Conservation (phyloP, 176 grass and related monocot species). For the Lolium rigidum region DNA sequence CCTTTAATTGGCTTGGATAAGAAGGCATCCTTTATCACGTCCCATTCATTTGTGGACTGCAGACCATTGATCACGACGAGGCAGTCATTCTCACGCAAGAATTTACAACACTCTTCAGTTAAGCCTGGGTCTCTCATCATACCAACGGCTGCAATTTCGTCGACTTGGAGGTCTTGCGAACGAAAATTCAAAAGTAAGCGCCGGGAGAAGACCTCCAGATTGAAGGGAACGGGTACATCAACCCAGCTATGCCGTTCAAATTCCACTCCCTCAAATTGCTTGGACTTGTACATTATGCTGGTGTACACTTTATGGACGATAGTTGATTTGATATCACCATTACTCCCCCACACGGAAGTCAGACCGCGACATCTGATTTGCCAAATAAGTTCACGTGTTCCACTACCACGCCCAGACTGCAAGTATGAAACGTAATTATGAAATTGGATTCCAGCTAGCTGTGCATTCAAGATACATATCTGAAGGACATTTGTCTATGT, state of each 20-base stretch:
- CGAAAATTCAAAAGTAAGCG: neutral
- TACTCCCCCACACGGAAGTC: neutral
- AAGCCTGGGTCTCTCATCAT: neutral
- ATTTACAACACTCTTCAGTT: neutral
- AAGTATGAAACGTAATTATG: no score
- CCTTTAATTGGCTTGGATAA: no score
- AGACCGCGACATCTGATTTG: neutral
- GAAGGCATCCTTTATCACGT: no score
- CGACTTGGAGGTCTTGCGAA: neutral
- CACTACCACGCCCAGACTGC: neutral
- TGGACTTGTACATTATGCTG: neutral
- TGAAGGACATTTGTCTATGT: no score
- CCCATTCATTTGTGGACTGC: no score
- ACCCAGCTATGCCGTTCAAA: neutral
- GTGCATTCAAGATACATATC: no score
- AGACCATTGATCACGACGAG: neutral
- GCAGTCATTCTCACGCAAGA: neutral
- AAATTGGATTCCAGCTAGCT: no score
- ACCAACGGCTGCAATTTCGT: neutral
- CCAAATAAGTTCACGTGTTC: neutral
- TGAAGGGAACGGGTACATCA: neutral
- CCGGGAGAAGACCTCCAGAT: neutral
- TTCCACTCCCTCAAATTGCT: neutral
- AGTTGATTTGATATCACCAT: neutral
- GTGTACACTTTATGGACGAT: neutral